Evolutionary conservation across 345 rosid species (phyloP), one percentile per base, ranked within the genome.

Genomic region (Acer campestre): DNA sequence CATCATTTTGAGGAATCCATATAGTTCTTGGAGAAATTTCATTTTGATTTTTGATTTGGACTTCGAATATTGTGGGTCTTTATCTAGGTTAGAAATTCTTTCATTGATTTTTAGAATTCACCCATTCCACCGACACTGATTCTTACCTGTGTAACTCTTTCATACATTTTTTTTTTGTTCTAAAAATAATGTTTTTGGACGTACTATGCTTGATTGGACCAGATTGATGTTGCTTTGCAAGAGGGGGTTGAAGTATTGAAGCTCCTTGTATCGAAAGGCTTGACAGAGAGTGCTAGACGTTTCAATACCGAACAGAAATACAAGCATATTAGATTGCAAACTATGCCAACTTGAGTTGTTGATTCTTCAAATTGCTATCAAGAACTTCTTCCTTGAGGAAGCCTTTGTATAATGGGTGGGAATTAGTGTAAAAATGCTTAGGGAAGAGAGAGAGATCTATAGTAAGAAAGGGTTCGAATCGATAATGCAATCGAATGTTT

Each of bases 291-390:
- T 68, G 83, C 91, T 17, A 88, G 90, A 80, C 6, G 71, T 29
- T 94, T 94, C 88, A 94, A 94, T 78, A 84, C 85, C 20, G 86
- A 87, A 63, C 98, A 91, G 61, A 94, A 93, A 84, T 92, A 94
- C 88, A 92, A 94, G 87, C 97, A 91, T 75, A 79, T 94, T 35
- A 85, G 82, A 83, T 71, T 86, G 79, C 93, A 90, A 70, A 87
- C 88, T 8, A 38, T 91, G 74, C 87, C 84, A 16, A 56, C 85
- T 17, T 92, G 85, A 77, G 46, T 12, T 16, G 18, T 0, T 6
- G 58, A 7, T 71, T 25, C 17, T 17, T 17, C 55, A 0, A 1
- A 53, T 70, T 7, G 7, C 61, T 16, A 10, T 48, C 22, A 58
- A 7, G 46, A 42, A 42, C 10, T 35, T 31, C 35, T 31, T 35